Conservation (phyloP, 176 grass and related monocot species). For the Aegilops umbellulata region DNA sequence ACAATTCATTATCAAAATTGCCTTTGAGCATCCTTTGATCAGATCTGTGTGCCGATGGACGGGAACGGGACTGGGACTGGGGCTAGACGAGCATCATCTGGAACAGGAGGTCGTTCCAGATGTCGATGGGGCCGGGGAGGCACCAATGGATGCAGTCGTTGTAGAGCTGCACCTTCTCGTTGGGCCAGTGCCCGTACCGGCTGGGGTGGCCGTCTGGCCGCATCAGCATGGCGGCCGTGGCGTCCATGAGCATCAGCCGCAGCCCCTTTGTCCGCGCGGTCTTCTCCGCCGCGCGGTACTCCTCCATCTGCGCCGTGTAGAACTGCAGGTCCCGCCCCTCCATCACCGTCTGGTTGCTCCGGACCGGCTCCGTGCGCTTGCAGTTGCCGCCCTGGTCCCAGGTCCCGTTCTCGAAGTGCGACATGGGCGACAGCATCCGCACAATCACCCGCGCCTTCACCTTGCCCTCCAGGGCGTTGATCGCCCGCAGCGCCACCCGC, state of each 20-base stretch:
- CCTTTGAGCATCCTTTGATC: no score
- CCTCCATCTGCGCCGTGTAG: conserved; percentile 69
- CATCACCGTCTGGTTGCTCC: conserved; percentile 53
- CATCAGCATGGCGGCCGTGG: conserved; percentile 63
- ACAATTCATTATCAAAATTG: conserved; percentile 30
- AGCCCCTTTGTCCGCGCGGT: conserved; percentile 13
- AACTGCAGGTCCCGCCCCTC: conserved; percentile 52
- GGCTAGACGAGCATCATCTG: conserved; percentile 50
- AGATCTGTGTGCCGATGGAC: no score
- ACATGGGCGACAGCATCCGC: conserved; percentile 67
- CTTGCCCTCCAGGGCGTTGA: conserved; percentile 19
- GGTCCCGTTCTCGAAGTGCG: conserved; percentile 90
- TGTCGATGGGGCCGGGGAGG: conserved; percentile 63
- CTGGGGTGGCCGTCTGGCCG: conserved; percentile 82
- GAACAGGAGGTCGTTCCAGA: conserved; percentile 80
- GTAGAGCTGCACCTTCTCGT: conserved; percentile 61
- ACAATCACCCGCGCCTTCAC: conserved; percentile 51
- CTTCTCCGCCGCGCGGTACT: conserved; percentile 48
- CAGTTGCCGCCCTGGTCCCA: conserved; percentile 86
- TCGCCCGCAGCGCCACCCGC: conserved; percentile 46
- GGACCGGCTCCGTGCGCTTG: conserved; percentile 45
- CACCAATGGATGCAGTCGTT: conserved; percentile 92
- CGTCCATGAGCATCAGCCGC: conserved; percentile 58
- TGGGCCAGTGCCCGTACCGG: conserved; percentile 57
- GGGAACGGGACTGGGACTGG: no score